Base-by-base conservation (phyloP, 2,329 filamentous ascomycete species). In the Penicillium sp. region DNA sequence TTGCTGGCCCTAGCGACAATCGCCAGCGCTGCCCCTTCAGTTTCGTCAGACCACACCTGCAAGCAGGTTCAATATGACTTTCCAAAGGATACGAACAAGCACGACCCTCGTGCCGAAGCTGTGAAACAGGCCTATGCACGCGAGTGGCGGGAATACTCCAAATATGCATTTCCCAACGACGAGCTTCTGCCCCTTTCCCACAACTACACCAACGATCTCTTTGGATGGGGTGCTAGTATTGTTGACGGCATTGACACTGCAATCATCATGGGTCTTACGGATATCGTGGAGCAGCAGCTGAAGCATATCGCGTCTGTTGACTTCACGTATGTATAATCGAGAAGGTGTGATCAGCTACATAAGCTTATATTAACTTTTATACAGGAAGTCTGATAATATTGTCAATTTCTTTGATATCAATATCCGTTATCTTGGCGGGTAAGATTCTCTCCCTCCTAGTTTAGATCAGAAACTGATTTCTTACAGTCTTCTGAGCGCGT, bases 241-340 rank as follows among this genome's bases (percentile, higher is more conserved):
- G 60, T 63, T 9, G 60, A 63, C 48, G 60, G 54, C 7, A 61
- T 63, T 40, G 59, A 61, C 34, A 63, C 60, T 17, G 60, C 60
- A 4, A 55, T 63, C 37, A 46, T 63, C 12, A 63, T 63, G 60
- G 57, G 57, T 10, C 48, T 63, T 20, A 63, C 58, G 4, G 60
- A 61, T 51, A 60, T 63, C 40, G 60, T 63, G 4, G 57, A 58
- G 39, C 20, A 49, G 23, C 60, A 63, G 37, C 49, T 62, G 44
- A 57, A 52, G 21, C 54, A 55, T 29, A 63, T 63, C 46, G 55
- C 52, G 17, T 37, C 56, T 9, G 42, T 54, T 41, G 59, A 63
- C 44, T 63, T 60, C 49, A 60, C 54, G 52, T 59, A 54, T 34
- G 58, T 49, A 13, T 4, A 18, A 12, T 17, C n/a, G 13, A 13